Percentiles rank a stretch among this genome's conserved stretches.
phyloP scores from a whole-genome alignment of 2,329 filamentous ascomycete genomes.

The Alternaria burnsii region DNA sequence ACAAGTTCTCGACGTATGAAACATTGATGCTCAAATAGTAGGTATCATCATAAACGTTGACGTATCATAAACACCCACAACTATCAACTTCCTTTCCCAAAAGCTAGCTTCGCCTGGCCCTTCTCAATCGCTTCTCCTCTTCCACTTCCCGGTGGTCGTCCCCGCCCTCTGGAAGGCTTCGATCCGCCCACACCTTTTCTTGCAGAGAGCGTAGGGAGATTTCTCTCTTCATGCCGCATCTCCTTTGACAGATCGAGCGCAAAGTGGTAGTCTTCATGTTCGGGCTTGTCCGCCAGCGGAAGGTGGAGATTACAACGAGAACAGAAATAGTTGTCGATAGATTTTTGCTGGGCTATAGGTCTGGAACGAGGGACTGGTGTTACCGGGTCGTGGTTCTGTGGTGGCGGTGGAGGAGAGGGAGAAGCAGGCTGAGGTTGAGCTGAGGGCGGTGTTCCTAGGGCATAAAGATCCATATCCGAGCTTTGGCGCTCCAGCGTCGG shows the following conservation, averaged over 20 bases:
- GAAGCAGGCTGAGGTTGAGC: conserved; percentile 36
- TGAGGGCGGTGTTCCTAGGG: conserved; percentile 40
- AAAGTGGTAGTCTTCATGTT: conserved; percentile 94
- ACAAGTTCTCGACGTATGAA: neutral
- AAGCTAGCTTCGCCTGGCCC: conserved; percentile 56
- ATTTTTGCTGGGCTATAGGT: conserved; percentile 29
- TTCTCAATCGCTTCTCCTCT: conserved; percentile 47
- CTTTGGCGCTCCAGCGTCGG: conserved; percentile 17
- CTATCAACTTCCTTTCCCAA: conserved; percentile 41
- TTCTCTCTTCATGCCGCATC: conserved; percentile 45
- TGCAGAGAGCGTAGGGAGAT: conserved; percentile 7
- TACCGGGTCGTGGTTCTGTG: conserved; percentile 12
- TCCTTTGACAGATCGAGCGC: conserved; percentile 83
- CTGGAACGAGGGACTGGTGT: conserved; percentile 4
- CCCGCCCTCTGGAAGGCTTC: conserved; percentile 44
- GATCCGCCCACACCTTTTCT: conserved; percentile 18
- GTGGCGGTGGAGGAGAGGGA: conserved; percentile 13
- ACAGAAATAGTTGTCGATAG: conserved; percentile 61
- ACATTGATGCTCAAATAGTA: neutral
- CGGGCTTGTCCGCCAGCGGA: conserved; percentile 67
- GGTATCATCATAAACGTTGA: neutral
- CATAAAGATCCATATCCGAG: conserved; percentile 18
- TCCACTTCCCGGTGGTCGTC: conserved; percentile 46
- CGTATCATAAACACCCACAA: neutral
- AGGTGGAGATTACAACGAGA: conserved; percentile 71